Evolutionary conservation across 805 yeast genomes (phyloP), one percentile per base, ranked within the genome.

Genomic region (Candida maesae): DNA sequence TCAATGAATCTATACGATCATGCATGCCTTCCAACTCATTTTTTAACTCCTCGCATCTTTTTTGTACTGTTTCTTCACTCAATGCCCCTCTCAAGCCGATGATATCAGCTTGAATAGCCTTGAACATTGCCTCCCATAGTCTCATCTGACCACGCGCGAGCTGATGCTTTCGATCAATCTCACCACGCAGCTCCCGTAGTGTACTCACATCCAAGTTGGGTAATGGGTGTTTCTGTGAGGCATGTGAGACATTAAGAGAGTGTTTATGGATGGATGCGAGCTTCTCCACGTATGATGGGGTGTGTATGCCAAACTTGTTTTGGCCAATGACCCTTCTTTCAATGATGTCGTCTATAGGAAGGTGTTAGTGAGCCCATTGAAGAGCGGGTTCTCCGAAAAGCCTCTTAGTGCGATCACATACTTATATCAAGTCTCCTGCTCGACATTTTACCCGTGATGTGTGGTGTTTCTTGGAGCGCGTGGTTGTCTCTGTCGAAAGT

Each of bases 1-100:
- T 39, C 4, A 53, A 38, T 29, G 43, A 48, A 6, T 45, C 52
- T 5, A 41, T 42, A 12, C 38, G 42, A 35, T 40, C 45, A 40
- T 45, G 46, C 24, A 47, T 35, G 10, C 36, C 27, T 35, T 46
- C 26, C 17, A 41, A 21, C n/a, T 32, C 36, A 24, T 42, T 50
- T 36, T 41, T 24, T 9, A 46, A 30, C 23, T 38, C 45, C 18
- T 42, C 56, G 13, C 25, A 33, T 17, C 33, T 23, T 9, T 35
- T 30, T 5, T 31, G 26, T 8, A 47, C 35, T 3, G 32, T n/a
- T 7, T 36, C 35, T 6, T 49, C 47, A 14, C 44, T 38, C 14
- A 37, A 28, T 2, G 18, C 35, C 8, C 33, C 16, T 15, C 35
- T 17, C 6, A 49, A 20, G 2, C 41, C 21, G 2, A 20, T 19